Base-by-base conservation (phyloP, 2,329 filamentous ascomycete species). In the Ceratocystiopsis brevicomis region DNA sequence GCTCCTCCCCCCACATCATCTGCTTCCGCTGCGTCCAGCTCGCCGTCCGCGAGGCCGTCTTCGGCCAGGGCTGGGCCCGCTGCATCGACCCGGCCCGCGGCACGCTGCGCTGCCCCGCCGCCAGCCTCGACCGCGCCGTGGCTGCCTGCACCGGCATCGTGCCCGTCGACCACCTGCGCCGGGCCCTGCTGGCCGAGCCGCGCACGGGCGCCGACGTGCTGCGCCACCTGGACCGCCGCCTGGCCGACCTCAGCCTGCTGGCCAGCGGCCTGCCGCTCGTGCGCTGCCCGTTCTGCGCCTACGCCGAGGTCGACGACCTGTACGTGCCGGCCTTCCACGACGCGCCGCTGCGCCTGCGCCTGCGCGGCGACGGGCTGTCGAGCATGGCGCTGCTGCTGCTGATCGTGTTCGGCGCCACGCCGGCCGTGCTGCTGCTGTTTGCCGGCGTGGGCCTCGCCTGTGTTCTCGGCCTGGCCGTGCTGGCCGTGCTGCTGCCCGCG, bases 31-130 rank as follows among this genome's bases (percentile, higher is more conserved):
- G 90, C 59, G 78, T 96, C 41, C 78, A 79, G 49, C 76, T 81
- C 50, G 79, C 86, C 12, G 71, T 88, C 46, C 81, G 79, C 41
- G 88, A 96, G 57, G 86, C 87, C 2, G 65, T 96, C 0, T 96
- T 93, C 56, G 90, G 90, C 0, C 90, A 96, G 58, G 84, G 84
- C 42, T 95, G 88, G 84, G 73, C 76, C 41, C 77, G 81, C 46
- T 90, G 75, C 53, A 79, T 95, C 52, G 72, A 90, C 54, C 60
- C 73, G 25, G 69, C 76, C 46, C 73, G 68, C 35, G 81, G 81
- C 35, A 86, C 84, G 0, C 66, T 96, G 43, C 75, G 73, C 47
- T 96, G 90, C 56, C 71, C 93, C n/a, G 84, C 87, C 1, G 77
- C 84, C 0, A 6, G 25, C 25, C 25, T 30, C 25, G 71, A 78